A percentile compares a stretch with the other conserved stretches of the same genome.
These are phyloP conservation scores for Candida awuae DNA, from an alignment of 805 yeast species.

Conservation along the genomic window DNA sequence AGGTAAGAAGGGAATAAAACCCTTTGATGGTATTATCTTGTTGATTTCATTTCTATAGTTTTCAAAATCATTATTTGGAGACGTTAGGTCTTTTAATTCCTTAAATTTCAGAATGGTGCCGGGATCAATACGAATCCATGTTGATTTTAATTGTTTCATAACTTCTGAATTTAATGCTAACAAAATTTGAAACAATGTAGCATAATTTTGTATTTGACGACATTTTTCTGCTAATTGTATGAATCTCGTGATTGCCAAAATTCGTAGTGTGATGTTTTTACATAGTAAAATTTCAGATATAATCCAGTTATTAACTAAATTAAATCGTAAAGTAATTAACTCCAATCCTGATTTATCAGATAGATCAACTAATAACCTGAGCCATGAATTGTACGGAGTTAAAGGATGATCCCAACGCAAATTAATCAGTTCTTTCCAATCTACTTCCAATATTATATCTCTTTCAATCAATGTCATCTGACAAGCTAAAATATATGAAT, in stretches of 20 bases:
- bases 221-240: conserved; percentile 81
- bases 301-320: conserved; percentile 85
- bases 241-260: conserved; percentile 69
- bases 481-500: conserved; percentile 58
- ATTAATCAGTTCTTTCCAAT: conserved; percentile 85
- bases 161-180: conserved; percentile 68
- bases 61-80: conserved; percentile 67
- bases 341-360: conserved; percentile 55
- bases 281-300: conserved; percentile 80
- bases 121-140: conserved; percentile 69
- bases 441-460: conserved; percentile 76
- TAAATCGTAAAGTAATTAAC: conserved; percentile 76
- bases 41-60: conserved; percentile 57
- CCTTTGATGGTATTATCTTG: conserved; percentile 48
- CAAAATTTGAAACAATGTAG: conserved; percentile 81
- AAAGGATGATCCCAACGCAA: conserved; percentile 62
- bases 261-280: conserved; percentile 47
- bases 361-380: conserved; percentile 56
- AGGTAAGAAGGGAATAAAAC: conserved; percentile 88
- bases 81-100: conserved; percentile 59
- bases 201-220: conserved; percentile 63
- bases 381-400: conserved; percentile 75
- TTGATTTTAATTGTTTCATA: conserved; percentile 49
- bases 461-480: conserved; percentile 84
- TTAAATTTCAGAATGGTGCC: conserved; percentile 65